Percentiles rank a stretch among this genome's conserved stretches.
phyloP scores from a whole-genome alignment of 2,329 filamentous ascomycete species.

The Aspergillus sojae region DNA sequence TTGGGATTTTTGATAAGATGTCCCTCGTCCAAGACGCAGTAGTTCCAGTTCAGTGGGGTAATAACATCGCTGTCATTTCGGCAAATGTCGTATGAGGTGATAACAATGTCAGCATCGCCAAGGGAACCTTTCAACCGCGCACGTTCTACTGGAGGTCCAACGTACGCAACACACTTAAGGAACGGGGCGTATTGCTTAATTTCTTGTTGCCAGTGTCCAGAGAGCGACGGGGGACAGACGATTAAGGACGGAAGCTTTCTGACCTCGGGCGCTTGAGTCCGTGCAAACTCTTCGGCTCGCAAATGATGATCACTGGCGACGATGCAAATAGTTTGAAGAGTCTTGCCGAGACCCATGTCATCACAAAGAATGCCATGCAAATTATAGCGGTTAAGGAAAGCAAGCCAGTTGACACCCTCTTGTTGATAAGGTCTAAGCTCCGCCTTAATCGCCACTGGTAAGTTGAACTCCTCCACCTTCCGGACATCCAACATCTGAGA shows the following conservation, averaged over 20 bases:
- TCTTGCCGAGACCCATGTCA: constrained; percentile 98
- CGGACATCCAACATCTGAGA: constrained; percentile 93
- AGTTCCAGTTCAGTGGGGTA: constrained; percentile 88
- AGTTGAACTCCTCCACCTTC: constrained; percentile 91
- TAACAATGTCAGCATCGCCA: constrained; percentile 82
- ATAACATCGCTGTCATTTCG: constrained; percentile 91
- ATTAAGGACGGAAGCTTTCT: constrained; percentile 86
- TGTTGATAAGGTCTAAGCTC: constrained; percentile 96
- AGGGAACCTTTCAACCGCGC: constrained; percentile 70
- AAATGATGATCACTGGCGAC: constrained; percentile 96
- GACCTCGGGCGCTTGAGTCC: constrained; percentile 76
- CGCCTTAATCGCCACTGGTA: constrained; percentile 96
- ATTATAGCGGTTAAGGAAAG: constrained; percentile 97
- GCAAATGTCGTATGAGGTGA: constrained; percentile 97
- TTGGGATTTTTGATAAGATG: constrained; percentile 99
- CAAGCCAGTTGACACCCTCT: constrained; percentile 97
- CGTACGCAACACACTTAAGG: constrained; percentile 84
- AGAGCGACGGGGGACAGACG: constrained; percentile 92
- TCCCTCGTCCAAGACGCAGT: constrained; percentile 94
- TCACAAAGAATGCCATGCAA: constrained; percentile 98
- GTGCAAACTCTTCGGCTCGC: constrained; percentile 84
- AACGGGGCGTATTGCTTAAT: constrained; percentile 96
- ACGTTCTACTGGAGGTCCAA: constrained; percentile 83
- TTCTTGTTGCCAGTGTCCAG: constrained; percentile 98
- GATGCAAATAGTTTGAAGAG: constrained; percentile 94